Evolutionary conservation across 2,329 filamentous ascomycete genomes (phyloP), one percentile per base, ranked within the genome.

Genomic region (Aspergillus latus): DNA sequence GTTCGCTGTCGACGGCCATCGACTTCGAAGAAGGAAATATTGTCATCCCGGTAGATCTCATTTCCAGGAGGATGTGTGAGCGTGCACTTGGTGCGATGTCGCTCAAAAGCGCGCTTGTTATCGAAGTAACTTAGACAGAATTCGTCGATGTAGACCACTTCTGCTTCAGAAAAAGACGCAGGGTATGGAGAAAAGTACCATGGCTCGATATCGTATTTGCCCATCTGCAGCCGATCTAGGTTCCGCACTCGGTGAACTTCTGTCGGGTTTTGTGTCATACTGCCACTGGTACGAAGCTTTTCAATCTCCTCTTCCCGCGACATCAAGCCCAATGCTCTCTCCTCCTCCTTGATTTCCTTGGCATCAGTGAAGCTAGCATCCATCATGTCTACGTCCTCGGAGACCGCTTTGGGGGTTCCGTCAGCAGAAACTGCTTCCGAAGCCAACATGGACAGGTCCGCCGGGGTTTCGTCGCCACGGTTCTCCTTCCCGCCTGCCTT

Each of bases 101-200:
- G 86, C 49, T 84, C 81, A 67, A 97, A 99, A 4, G 90, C 86
- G 62, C 89, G 90, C 56, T 86, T 79, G 68, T 92, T 87, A 60
- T 88, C 91, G 68, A 90, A 97, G 75, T 99, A 99, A 63, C 85
- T 88, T 26, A 99, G 82, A 68, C 94, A 99, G 75, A 97, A 97
- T 73, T 99, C 95, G 82, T 95, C 97, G 66, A 99, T 93, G 76
- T 89, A 97, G 63, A 97, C 90, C 62, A 94, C 82, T 64, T 99
- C 94, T 64, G 88, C 89, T 64, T 94, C 89, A 21, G 88, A 88
- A 71, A 96, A 97, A 2, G 87, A 81, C 68, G 95, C 89, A 0
- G 94, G 94, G 67, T 99, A 99, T 0, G 94, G 94, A 4, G 92
- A 96, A 77, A 99, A 99, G 74, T 99, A 99, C 94, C 94, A 99